A percentile compares a stretch with the other conserved stretches of the same genome.
These are phyloP conservation scores for Boletus pseudopeckii DNA, from an alignment of 768 basidiomycete species.

Conservation along the genomic window DNA sequence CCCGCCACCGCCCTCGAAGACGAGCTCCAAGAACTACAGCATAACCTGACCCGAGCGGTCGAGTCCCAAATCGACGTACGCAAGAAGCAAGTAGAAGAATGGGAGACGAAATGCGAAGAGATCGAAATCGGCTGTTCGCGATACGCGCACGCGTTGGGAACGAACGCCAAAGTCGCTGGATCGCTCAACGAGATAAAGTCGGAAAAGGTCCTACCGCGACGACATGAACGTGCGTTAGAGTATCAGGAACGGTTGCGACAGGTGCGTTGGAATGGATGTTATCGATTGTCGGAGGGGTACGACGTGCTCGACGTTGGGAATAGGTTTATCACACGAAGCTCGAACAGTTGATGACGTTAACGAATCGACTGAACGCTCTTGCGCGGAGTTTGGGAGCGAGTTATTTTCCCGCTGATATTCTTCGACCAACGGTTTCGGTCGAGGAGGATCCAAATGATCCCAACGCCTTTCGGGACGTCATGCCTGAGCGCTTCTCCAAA, in stretches of 20 bases:
- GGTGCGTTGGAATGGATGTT: conserved; percentile 39
- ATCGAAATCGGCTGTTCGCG: conserved; percentile 64
- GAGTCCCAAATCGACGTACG: conserved; percentile 68
- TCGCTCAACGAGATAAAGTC: conserved; percentile 65
- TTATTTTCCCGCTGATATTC: conserved; percentile 56
- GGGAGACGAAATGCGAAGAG: conserved; percentile 58
- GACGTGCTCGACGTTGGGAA: background rate
- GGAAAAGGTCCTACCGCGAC: conserved; percentile 66
- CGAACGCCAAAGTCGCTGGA: conserved; percentile 64
- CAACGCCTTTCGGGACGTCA: conserved; percentile 60
- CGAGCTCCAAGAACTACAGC: conserved; percentile 70
- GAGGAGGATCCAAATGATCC: conserved; percentile 40
- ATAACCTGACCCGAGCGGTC: conserved; percentile 71
- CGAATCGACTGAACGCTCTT: conserved; percentile 58
- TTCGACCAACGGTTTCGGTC: conserved; percentile 43
- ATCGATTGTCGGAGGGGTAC: conserved; percentile 18
- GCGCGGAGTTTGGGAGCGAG: conserved; percentile 57
- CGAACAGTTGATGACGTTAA: conserved; percentile 69
- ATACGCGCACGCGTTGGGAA: conserved; percentile 68
- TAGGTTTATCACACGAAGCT: conserved; percentile 75
- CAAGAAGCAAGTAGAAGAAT: conserved; percentile 73
- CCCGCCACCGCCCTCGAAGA: conserved; percentile 77
- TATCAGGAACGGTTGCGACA: conserved; percentile 79
- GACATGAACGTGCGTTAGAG: conserved; percentile 64
- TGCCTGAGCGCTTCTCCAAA: conserved; percentile 73